Evolutionary conservation across 192 early-diverging fungal genomes (phyloP), one percentile per base, ranked within the genome.

Genomic region (Obelidium mucronatum): DNA sequence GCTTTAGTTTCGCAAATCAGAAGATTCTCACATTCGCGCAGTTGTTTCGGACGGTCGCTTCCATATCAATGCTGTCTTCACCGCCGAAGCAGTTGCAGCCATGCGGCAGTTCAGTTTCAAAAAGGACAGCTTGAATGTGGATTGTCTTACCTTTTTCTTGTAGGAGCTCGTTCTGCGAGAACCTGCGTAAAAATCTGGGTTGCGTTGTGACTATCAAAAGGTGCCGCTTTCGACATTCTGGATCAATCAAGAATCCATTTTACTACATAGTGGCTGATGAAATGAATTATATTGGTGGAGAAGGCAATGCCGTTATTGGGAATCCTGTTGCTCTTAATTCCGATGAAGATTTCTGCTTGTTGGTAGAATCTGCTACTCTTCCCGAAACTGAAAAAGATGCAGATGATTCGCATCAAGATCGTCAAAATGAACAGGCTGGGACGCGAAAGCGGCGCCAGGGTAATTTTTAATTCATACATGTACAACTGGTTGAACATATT

Each of bases 1-100:
- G n/a, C n/a, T n/a, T n/a, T n/a, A 59, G 56, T 59, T 59, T 59
- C 56, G 8, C 13, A 59, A 59, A 24, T 59, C 56, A 13, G 24
- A 24, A 8, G 56, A 59, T 33, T 24, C 8, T 13, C 6, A 59
- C 56, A 24, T 33, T 24, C 6, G 56, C 13, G 56, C 56, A 11
- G 11, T 30, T 13, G 13, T 59, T 8, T 59, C 56, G 8, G 56
- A 59, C 1, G 56, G 13, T 24, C 26, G 13, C 8, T 33, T 30
- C 31, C 31, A 33, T 11, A 59, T 59, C 24, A 59, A 59, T 8
- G 24, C 26, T 24, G 11, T 59, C 24, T 13, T 59, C 56, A 11
- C 24, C 24, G 31, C 6, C 31, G 0, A 6, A 24, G 56, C 56
- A 6, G 56, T 59, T 59, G 31, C 56, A 19, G 56, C 6, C 31